phyloP scores from a whole-genome alignment of 2,329 filamentous ascomycete species.

The Stachybotrys elegans region DNA sequence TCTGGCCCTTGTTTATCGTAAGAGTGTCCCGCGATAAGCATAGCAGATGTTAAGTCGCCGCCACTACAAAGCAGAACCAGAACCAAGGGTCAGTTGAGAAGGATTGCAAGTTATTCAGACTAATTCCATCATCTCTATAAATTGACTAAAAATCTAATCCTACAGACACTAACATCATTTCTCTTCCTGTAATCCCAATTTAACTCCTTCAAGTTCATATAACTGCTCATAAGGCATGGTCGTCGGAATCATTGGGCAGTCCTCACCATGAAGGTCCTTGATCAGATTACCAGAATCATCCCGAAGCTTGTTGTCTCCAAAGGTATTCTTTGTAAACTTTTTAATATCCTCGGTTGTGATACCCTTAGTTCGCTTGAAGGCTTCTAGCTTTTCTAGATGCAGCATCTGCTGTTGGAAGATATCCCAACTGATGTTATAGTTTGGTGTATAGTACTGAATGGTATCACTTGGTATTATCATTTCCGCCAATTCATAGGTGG shows the following conservation, averaged over 20 bases:
- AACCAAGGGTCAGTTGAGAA: not conserved
- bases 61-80: not conserved
- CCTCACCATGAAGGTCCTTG: not conserved
- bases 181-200: not conserved
- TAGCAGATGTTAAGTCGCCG: not conserved
- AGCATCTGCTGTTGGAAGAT: conserved; percentile 1
- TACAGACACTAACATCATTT: not conserved
- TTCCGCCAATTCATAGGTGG: not conserved
- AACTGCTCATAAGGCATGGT: not conserved
- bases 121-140: not conserved
- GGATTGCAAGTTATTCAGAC: not conserved
- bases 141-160: not conserved
- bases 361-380: not conserved
- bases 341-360: not conserved
- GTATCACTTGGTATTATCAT: not conserved
- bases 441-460: not conserved
- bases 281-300: not conserved
- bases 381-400: not conserved
- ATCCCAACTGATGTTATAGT: not conserved
- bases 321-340: not conserved
- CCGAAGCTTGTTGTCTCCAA: not conserved
- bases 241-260: not conserved
- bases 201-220: not conserved
- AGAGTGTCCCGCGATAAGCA: not conserved
- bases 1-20: not conserved